Evolutionary conservation across 805 yeast genomes (phyloP), one percentile per base, ranked within the genome.

Genomic region (Ogataea neopini): DNA sequence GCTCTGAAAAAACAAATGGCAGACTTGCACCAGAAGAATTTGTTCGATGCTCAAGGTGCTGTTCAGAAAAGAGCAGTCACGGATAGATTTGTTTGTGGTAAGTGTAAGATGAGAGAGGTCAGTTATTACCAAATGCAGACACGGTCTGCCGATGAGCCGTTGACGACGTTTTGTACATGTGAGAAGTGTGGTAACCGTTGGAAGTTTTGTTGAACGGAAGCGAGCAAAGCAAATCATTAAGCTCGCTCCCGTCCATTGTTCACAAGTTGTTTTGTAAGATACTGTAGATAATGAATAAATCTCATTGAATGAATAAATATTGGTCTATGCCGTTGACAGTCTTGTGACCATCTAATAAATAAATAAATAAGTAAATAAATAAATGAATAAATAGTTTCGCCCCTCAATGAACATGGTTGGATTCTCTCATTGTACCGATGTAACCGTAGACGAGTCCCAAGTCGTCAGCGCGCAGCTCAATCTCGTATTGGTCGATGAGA

Each of bases 81-180:
- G 6, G 98, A 92, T 67, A 77, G 98, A 67, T 94, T 94, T 68
- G 86, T 96, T 1, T 94, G 99, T 71, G 97, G 98, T 43, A 94
- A 92, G 68, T 94, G 99, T 79, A 94, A 92, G 70, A 92, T 90
- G 67, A 90, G 91, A 77, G 90, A 89, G 74, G 99, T 94, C 35
- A 86, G 96, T 58, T 94, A 94, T 68, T 92, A 91, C 69, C 99
- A 94, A 72, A 79, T 94, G 85, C 99, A 94, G 75, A 94, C 99
- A 28, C 79, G 99, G 70, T 88, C 96, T 48, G 99, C 99, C 15
- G 99, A 94, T 80, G 99, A 94, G 70, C 99, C 99, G 50, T 79
- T 94, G 61, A 94, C 99, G 6, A 94, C 99, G 1, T 94, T 94
- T 66, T 94, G 99, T 74, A 91, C 97, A 3, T 94, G 99, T 73